phyloP scores from a whole-genome alignment of 202 grass and related monocot species.

The Thinopyrum obtusiflorum region DNA sequence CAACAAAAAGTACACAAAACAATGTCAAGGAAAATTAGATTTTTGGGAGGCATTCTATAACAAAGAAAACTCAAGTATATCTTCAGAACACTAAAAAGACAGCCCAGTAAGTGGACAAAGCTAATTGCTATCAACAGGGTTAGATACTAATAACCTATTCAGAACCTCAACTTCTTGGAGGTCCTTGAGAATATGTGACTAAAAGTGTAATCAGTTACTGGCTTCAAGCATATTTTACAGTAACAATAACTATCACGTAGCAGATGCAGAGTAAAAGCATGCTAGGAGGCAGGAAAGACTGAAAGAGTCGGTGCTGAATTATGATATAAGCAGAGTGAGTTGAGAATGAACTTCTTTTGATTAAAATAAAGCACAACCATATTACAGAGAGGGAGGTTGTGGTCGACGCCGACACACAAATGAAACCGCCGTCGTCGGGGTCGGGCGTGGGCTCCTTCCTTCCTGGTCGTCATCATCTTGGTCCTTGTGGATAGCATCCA shows the following conservation, averaged over 20 bases:
- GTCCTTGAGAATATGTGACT: neutral
- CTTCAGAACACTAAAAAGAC: neutral
- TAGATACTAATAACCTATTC: constrained; percentile 6
- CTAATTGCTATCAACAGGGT: neutral
- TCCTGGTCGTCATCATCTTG: too few relatives aligned
- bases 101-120: neutral
- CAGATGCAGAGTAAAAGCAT: neutral
- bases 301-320: neutral
- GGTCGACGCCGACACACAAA: too few relatives aligned
- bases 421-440: too few relatives aligned
- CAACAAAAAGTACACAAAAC: constrained; percentile 23
- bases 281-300: neutral
- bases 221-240: neutral
- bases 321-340: neutral
- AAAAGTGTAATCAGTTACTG: neutral
- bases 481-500: too few relatives aligned
- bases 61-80: neutral
- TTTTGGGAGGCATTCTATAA: constrained; percentile 2
- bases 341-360: neutral
- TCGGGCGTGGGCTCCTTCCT: too few relatives aligned
- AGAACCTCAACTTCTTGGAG: neutral
- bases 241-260: neutral
- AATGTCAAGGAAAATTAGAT: constrained; percentile 22
- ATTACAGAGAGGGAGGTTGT: neutral
- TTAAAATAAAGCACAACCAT: neutral